Conservation (phyloP, 345 rosid species). For the Schrenkiella parvula region DNA sequence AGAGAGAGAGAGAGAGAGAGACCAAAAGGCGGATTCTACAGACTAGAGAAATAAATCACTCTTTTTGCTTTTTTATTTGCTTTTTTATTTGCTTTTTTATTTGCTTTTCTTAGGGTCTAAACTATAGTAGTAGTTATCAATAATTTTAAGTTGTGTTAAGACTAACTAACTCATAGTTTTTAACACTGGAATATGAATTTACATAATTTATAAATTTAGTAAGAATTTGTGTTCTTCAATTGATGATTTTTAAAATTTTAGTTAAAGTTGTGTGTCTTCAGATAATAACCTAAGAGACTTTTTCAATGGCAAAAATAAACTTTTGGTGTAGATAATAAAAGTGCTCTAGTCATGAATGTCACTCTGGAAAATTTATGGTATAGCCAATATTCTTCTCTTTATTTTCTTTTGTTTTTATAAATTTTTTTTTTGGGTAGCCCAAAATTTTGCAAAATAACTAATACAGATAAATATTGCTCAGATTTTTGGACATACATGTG, state of each 20-base stretch:
- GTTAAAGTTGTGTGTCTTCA: neutral
- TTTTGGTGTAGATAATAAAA: neutral
- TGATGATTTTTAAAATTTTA: neutral
- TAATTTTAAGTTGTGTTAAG: neutral
- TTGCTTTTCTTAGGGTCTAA: neutral
- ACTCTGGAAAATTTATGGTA: neutral
- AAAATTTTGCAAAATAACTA: too few species aligned
- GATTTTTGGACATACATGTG: neutral
- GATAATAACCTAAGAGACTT: neutral
- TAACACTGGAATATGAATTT: neutral
- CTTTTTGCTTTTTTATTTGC: neutral
- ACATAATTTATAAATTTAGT: neutral
- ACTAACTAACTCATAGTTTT: neutral
- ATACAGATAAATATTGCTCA: neutral
- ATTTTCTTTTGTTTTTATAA: too few species aligned
- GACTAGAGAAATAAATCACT: slow-evolving; percentile 15
- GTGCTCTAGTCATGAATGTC: neutral
- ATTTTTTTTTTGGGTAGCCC: too few species aligned
- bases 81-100: too few species aligned
- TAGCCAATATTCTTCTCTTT: too few species aligned
- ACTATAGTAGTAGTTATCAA: neutral
- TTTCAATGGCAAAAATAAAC: neutral
- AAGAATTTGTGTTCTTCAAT: neutral
- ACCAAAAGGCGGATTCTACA: slow-evolving; percentile 24
- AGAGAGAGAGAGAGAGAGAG: slow-evolving; percentile 28